Base-by-base conservation (phyloP, 306 rosid species). In the Vachellia pachyceras region DNA sequence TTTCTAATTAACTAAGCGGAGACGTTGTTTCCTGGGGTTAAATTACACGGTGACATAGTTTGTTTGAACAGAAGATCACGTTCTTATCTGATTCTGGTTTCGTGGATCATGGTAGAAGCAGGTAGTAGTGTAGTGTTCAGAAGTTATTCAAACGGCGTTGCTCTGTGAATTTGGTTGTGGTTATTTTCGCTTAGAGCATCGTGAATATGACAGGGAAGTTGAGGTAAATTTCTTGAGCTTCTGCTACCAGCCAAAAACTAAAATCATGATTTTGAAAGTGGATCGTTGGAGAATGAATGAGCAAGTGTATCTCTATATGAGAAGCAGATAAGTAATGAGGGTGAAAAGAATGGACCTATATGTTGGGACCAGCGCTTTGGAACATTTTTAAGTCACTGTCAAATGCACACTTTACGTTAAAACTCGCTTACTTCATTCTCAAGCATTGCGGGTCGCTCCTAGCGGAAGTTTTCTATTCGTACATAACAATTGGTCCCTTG, bases 371-470 rank as follows among this genome's bases (percentile, higher is more conserved):
- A 68, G 39, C 64, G 64, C 55, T 82, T 35, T 58, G 69, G 58
- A 66, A 70, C 37, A 77, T 75, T 79, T 80, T 85, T 61, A 77
- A 52, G 77, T 84, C 76, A 58, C 39, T 69, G 71, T 84, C 78
- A 79, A 81, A 75, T 77, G 80, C 68, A 72, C 50, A 82, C 80
- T 86, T 76, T 73, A 63, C 83, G 69, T 54, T 68, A 81, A 80
- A 73, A 29, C 63, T 68, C n/a, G 57, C 57, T 89, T 88, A 68
- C 94, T 91, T 92, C 79, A 65, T 83, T 86, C 83, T 80, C 84
- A 91, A 93, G 96, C 92, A 67, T 84, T 78, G 82, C 78, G 86
- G 91, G 86, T 88, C 49, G 83, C 85, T 85, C 82, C 84, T 54
- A 47, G 17, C 25, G 72, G 73, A 84, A 86, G 78, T 78, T 84